phyloP scores from a whole-genome alignment of 2,329 filamentous ascomycete species.

The Eurotiales sp. region DNA sequence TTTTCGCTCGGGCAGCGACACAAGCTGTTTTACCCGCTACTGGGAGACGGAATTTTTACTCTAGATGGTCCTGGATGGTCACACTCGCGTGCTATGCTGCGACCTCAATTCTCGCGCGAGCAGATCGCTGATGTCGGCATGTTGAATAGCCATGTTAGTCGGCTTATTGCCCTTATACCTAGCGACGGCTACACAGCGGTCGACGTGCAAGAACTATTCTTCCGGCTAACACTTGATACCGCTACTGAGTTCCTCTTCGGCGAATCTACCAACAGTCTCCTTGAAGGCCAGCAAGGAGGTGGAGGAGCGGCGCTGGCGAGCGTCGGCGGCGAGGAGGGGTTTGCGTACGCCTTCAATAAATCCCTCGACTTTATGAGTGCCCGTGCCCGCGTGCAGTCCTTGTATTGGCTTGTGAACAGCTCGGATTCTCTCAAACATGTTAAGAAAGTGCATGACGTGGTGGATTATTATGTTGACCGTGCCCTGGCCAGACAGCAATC shows the following conservation, averaged over 20 bases:
- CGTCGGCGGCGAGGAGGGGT: slow-evolving; percentile 6
- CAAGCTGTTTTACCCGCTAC: slow-evolving; percentile 3
- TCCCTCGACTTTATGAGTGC: background rate
- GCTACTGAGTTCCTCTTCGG: slow-evolving; percentile 68
- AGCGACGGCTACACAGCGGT: slow-evolving; percentile 52
- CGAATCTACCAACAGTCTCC: slow-evolving; percentile 37
- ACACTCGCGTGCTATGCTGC: slow-evolving; percentile 9
- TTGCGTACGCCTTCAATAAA: slow-evolving; percentile 11
- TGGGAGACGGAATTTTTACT: slow-evolving; percentile 48
- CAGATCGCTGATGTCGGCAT: slow-evolving; percentile 56
- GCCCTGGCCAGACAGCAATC: slow-evolving; percentile 55
- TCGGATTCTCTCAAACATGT: background rate
- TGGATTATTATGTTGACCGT: slow-evolving; percentile 62
- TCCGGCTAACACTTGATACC: slow-evolving; percentile 62
- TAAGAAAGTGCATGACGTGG: slow-evolving; percentile 7
- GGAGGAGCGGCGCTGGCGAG: slow-evolving; percentile 1
- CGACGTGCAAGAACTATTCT: slow-evolving; percentile 61
- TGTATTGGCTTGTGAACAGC: slow-evolving; percentile 5
- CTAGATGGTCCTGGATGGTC: slow-evolving; percentile 74
- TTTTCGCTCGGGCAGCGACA: slow-evolving; percentile 28
- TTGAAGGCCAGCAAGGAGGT: slow-evolving; percentile 30
- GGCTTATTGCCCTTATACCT: slow-evolving; percentile 65
- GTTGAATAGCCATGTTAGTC: slow-evolving; percentile 56
- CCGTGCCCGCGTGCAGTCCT: background rate
- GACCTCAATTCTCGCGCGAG: slow-evolving; percentile 19